Evolutionary conservation across 768 basidiomycete genomes (phyloP), one percentile per base, ranked within the genome.

Genomic region (Lactarius hengduanensis): DNA sequence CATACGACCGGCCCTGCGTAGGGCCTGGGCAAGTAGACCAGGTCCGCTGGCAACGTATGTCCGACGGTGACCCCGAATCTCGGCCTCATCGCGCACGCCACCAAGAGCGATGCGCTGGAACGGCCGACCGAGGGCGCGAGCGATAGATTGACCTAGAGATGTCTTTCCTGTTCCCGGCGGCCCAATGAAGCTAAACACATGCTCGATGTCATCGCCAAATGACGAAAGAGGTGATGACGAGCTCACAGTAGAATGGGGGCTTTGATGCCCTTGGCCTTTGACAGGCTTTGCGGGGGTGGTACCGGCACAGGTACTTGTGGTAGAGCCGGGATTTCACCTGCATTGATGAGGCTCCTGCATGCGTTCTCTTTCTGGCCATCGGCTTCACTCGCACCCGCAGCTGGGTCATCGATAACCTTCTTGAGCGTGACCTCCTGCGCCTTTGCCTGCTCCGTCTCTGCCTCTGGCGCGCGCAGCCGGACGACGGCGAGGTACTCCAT

Each of bases 101-200:
- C 95, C 95, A 0, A 97, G 82, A 1, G 92, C 90, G 69, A 97
- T 95, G 13, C 95, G 86, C 71, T 96, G 90, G 82, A 96, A 97
- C 2, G 94, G 93, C 54, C 94, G 80, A 30, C 83, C 82, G 10
- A 97, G 82, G 0, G 93, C 89, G 50, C 86, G 87, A 3, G 95
- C 95, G 34, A 98, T 84, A 0, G 91, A 93, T 70, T 91, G 89
- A 0, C 95, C 95, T 2, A 98, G 86, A 1, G 92, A 94, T 0
- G 94, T 97, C 77, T 96, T 96, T 40, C 93, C 94, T 0, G 88
- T 90, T 2, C 94, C 94, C 0, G 95, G 94, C 11, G 95, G 94
- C 11, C 94, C 95, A 40, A 93, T 90, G 62, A 95, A 91, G 71
- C 91, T 88, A 71, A 9, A 64, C 47, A 59, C 34, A 34, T 61